phyloP scores from a whole-genome alignment of 2,329 filamentous ascomycete species.

The Scortechinia acanthostroma region DNA sequence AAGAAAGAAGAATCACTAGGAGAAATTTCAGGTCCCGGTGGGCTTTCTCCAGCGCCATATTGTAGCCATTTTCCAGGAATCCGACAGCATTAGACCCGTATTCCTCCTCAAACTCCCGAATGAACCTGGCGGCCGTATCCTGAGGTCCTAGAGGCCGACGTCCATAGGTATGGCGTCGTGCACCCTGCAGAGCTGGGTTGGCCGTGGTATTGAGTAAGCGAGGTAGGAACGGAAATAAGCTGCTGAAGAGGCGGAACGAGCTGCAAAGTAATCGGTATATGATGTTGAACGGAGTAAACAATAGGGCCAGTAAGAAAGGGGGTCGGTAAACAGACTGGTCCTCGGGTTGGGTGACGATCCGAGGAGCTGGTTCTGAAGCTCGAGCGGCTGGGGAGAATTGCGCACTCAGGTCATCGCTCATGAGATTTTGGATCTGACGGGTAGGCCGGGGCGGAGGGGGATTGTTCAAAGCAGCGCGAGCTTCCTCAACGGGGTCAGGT shows the following conservation, averaged over 20 bases:
- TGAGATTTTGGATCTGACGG: not conserved
- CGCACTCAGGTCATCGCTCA: conserved; percentile 14
- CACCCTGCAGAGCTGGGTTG: conserved; percentile 27
- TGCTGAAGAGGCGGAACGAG: conserved; percentile 44
- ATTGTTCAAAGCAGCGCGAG: conserved; percentile 26
- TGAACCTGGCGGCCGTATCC: conserved; percentile 59
- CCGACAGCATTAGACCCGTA: conserved; percentile 39
- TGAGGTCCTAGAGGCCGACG: conserved; percentile 49
- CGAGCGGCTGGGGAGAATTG: conserved; percentile 13
- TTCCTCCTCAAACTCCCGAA: conserved; percentile 62
- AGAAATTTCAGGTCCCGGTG: conserved; percentile 61
- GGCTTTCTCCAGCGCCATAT: conserved; percentile 56
- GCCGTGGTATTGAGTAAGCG: conserved; percentile 15
- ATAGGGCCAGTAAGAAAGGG: conserved; percentile 48
- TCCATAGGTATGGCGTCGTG: not conserved
- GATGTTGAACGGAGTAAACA: conserved; percentile 56
- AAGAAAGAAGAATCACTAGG: conserved; percentile 53
- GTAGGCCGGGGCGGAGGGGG: not conserved
- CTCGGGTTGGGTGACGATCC: conserved; percentile 50
- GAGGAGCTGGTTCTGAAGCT: conserved; percentile 41
- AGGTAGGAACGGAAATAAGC: conserved; percentile 53
- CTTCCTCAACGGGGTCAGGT: conserved; percentile 51
- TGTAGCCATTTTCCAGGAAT: conserved; percentile 60
- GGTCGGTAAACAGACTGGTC: conserved; percentile 41
- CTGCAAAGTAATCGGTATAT: conserved; percentile 48